phyloP scores from a whole-genome alignment of 2,329 filamentous ascomycete species.

The Neurospora sp. region DNA sequence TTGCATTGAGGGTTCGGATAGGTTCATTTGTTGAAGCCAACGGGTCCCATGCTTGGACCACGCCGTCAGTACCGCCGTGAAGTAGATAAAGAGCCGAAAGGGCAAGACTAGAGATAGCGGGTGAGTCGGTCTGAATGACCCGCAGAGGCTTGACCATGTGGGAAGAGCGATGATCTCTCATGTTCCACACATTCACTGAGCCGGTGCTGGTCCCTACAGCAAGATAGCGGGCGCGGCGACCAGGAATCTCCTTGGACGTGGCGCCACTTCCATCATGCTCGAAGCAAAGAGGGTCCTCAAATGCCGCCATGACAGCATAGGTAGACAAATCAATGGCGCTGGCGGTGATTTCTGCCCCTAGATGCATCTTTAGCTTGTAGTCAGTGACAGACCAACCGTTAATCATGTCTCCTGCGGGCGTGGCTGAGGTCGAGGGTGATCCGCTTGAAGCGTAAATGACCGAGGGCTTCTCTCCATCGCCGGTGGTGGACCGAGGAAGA shows the following conservation, averaged over 20 bases:
- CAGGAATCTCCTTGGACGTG: slow-evolving; percentile 59
- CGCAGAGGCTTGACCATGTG: slow-evolving; percentile 63
- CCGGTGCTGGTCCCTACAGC: slow-evolving; percentile 74
- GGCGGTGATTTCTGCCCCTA: slow-evolving; percentile 54
- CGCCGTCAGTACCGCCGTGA: slow-evolving; percentile 86
- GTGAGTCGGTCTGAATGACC: slow-evolving; percentile 81
- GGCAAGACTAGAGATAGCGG: slow-evolving; percentile 72
- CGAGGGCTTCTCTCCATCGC: not conserved
- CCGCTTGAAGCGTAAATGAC: not conserved
- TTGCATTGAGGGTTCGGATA: slow-evolving; percentile 76
- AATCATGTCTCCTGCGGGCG: slow-evolving; percentile 14
- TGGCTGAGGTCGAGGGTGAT: not conserved
- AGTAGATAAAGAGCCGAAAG: slow-evolving; percentile 80
- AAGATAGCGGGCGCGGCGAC: slow-evolving; percentile 70
- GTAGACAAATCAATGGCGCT: slow-evolving; percentile 65
- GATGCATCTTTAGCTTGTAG: slow-evolving; percentile 51
- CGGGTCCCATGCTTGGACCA: slow-evolving; percentile 97
- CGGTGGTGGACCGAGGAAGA: not conserved
- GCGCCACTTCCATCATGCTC: slow-evolving; percentile 39
- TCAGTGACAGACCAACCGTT: slow-evolving; percentile 33
- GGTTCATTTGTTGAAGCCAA: slow-evolving; percentile 69
- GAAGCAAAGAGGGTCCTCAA: slow-evolving; percentile 60
- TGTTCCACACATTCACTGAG: slow-evolving; percentile 74
- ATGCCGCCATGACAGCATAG: slow-evolving; percentile 57
- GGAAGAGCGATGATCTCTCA: slow-evolving; percentile 51